Conservation (phyloP, 352 stramenopile species). For the Phytopythium chamaehyphon region DNA sequence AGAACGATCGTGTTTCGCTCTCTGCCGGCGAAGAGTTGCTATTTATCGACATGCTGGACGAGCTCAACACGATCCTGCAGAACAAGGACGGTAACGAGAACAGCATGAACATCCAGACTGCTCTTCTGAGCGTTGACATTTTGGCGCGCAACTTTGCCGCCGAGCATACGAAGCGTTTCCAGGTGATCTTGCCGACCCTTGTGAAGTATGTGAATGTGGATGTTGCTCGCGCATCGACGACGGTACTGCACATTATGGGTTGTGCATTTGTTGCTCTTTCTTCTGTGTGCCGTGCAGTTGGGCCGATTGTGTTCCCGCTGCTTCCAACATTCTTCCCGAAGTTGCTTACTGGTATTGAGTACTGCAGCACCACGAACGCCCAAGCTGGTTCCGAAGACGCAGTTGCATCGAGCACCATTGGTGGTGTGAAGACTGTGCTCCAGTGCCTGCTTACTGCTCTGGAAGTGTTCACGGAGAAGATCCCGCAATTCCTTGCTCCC, state of each 20-base stretch:
- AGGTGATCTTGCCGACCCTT: conserved; percentile 64
- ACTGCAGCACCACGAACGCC: conserved; percentile 26
- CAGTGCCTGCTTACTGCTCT: conserved; percentile 72
- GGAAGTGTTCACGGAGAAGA: conserved; percentile 81
- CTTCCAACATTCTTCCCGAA: conserved; percentile 81
- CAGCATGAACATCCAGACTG: conserved; percentile 80
- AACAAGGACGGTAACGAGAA: conserved; percentile 58
- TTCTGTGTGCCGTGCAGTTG: conserved; percentile 65
- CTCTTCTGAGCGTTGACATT: conserved; percentile 81
- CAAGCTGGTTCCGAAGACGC: conserved; percentile 12
- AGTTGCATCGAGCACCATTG: conserved; percentile 6
- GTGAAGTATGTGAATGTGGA: conserved; percentile 71
- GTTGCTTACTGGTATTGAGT: conserved; percentile 58
- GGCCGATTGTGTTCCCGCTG: conserved; percentile 72
- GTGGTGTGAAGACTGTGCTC: conserved; percentile 48
- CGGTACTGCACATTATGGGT: conserved; percentile 68
- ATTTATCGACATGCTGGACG: conserved; percentile 87
- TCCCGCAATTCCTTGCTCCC: conserved; percentile 75
- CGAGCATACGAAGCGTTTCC: conserved; percentile 69
- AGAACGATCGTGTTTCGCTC: conserved; percentile 57
- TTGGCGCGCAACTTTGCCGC: conserved; percentile 75
- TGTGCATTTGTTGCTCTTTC: conserved; percentile 81
- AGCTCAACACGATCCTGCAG: conserved; percentile 66
- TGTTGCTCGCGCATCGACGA: conserved; percentile 36
- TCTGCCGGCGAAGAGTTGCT: conserved; percentile 68